Conservation (phyloP, 2,329 filamentous ascomycete species). For the Penicillium sp. region DNA sequence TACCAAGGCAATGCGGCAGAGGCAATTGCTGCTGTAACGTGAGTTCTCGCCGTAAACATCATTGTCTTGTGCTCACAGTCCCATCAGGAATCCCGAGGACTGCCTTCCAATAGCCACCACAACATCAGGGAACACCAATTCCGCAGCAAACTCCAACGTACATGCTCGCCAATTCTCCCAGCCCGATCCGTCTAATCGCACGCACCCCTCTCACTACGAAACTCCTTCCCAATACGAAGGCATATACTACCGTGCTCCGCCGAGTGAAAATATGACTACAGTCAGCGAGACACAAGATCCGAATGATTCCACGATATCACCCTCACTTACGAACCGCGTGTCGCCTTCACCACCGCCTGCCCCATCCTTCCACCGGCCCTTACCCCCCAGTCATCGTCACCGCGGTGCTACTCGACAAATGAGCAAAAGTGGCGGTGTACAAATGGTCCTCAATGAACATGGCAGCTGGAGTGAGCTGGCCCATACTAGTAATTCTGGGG, state of each 20-base stretch:
- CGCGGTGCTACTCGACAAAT: constrained; percentile 65
- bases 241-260: constrained; percentile 27
- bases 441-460: constrained; percentile 83
- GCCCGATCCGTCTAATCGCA: constrained; percentile 24
- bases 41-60: constrained; percentile 17
- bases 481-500: constrained; percentile 70
- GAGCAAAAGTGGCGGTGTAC: constrained; percentile 77
- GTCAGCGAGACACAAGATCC: constrained; percentile 30
- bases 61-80: constrained; percentile 8
- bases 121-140: constrained; percentile 15
- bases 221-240: constrained; percentile 34
- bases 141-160: constrained; percentile 15
- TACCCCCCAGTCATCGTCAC: constrained; percentile 43
- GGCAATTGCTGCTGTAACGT: constrained; percentile 39
- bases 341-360: constrained; percentile 28
- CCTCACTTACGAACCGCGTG: constrained; percentile 28
- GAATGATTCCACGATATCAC: constrained; percentile 22
- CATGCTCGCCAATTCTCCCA: constrained; percentile 40
- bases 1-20: constrained; percentile 57
- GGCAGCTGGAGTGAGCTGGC: constrained; percentile 90
- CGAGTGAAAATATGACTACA: constrained; percentile 27
- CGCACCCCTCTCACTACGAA: constrained; percentile 5
- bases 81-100: constrained; percentile 40
- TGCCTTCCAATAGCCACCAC: constrained; percentile 28
- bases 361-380: constrained; percentile 41